These are phyloP conservation scores for Pseudogymnoascus sp. DNA, from an alignment of 2,329 filamentous ascomycete genomes.

Conservation along the genomic window DNA sequence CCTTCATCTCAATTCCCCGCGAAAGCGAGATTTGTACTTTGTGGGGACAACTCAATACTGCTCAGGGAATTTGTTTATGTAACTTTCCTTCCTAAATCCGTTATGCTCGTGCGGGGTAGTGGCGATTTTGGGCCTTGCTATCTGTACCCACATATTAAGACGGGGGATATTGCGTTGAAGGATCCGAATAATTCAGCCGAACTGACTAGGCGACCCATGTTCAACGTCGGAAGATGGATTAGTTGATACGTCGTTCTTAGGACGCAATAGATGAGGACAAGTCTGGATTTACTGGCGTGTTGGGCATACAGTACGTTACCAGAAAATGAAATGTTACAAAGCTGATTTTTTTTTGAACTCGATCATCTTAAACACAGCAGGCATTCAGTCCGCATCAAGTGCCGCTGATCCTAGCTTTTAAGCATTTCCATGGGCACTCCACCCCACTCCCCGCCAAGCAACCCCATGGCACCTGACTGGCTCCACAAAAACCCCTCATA, in stretches of 20 bases:
- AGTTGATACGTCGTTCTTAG: background rate
- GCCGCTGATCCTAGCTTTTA: background rate
- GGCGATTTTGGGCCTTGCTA: background rate
- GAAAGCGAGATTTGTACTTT: background rate
- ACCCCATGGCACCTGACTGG: background rate
- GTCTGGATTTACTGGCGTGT: background rate
- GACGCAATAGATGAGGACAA: background rate
- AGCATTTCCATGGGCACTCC: background rate
- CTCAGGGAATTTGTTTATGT: background rate
- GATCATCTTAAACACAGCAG: background rate
- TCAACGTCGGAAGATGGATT: background rate
- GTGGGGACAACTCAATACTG: background rate
- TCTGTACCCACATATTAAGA: background rate
- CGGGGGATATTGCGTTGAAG: background rate
- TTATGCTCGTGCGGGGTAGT: background rate
- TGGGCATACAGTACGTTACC: background rate
- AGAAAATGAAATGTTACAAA: background rate
- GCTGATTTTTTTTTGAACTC: background rate
- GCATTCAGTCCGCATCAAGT: background rate
- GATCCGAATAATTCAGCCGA: background rate
- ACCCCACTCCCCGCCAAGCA: background rate
- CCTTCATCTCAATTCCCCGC: background rate
- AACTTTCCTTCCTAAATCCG: background rate
- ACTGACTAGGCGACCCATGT: background rate
- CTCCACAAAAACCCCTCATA: background rate